Conservation (phyloP, 139 green algal genomes). For the Asterochloris erici region DNA sequence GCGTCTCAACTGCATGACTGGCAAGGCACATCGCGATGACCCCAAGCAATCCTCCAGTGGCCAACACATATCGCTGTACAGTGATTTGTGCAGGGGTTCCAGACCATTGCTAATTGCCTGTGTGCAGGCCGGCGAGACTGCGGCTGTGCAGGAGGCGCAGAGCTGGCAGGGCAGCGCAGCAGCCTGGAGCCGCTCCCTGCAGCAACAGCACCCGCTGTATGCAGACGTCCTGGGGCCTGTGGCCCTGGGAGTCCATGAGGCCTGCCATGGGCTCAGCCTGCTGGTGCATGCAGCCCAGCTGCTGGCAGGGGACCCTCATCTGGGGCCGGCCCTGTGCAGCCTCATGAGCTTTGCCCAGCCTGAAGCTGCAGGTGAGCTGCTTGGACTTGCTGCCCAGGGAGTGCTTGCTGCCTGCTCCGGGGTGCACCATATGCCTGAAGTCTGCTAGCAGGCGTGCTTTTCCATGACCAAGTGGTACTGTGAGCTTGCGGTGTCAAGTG, state of each 20-base stretch:
- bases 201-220: conserved; percentile 63
- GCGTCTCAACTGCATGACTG: no score
- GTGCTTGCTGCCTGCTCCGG: neutral
- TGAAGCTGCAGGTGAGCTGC: neutral
- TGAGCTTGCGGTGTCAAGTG: no score
- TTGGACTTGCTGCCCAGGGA: neutral
- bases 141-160: conserved; percentile 14
- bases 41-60: no score
- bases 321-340: neutral
- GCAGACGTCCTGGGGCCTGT: conserved; percentile 83
- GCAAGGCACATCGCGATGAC: no score
- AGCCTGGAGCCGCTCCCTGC: conserved; percentile 48
- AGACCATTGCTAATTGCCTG: neutral
- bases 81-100: neutral
- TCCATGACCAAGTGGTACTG: no score
- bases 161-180: conserved; percentile 47
- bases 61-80: no score
- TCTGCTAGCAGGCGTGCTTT: no score
- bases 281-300: conserved; percentile 18
- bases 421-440: no score
- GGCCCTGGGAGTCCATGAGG: conserved; percentile 67
- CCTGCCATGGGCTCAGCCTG: conserved; percentile 57
- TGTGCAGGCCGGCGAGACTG: conserved; percentile 10
- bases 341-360: conserved; percentile 30
- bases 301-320: conserved; percentile 10